phyloP scores from a whole-genome alignment of 345 rosid genomes.

The Gossypium bickii region DNA sequence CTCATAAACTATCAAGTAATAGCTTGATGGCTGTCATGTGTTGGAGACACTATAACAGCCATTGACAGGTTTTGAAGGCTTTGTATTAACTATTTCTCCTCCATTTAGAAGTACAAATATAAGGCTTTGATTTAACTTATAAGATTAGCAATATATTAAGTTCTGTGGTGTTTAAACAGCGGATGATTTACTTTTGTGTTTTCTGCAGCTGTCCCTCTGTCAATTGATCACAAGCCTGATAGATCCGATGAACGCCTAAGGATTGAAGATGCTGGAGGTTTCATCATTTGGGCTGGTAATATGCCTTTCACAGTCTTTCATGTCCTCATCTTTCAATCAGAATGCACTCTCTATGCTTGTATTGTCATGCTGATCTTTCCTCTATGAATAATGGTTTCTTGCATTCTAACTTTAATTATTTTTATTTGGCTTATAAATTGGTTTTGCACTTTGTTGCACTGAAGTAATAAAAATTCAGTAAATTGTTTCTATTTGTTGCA shows the following conservation, averaged over 20 bases:
- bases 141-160: background rate
- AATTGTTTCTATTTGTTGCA: background rate
- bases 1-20: background rate
- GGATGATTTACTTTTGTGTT: background rate
- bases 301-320: conserved; percentile 9
- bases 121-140: background rate
- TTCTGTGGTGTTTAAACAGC: background rate
- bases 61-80: background rate
- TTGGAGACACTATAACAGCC: background rate
- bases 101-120: background rate
- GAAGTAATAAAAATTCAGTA: background rate
- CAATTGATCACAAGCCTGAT: conserved; percentile 50
- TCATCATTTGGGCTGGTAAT: conserved; percentile 50
- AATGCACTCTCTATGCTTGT: background rate
- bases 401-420: background rate
- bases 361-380: background rate
- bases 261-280: conserved; percentile 49
- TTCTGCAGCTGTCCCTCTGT: conserved; percentile 37
- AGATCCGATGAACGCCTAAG: conserved; percentile 46
- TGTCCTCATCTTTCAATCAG: background rate
- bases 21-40: background rate
- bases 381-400: background rate
- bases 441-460: background rate
- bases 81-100: background rate
- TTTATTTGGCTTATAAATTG: background rate